Base-by-base conservation (phyloP, 352 stramenopile species). In the Globisporangium camurandrum region DNA sequence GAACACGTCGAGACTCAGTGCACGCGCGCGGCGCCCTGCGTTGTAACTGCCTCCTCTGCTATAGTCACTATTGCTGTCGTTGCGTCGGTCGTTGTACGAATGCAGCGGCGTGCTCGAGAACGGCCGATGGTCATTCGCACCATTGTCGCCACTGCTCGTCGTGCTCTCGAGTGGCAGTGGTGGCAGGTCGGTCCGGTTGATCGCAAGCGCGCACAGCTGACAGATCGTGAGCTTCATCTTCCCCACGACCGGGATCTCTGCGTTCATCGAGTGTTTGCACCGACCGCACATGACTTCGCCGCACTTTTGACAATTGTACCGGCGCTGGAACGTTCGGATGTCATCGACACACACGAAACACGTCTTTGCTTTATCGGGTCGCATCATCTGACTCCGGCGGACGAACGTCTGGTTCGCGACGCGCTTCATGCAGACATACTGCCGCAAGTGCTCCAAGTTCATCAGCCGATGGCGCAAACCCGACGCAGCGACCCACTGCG, bases 201-300 rank as follows among this genome's bases (percentile, higher is more conserved):
- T 82, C 45, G 74, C 68, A 33, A 88, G 61, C 45, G 79, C 83
- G 62, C 79, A 91, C 10, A 91, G 34, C 22, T 67, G 86, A 62
- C 79, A 91, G 46, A 91, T 91, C 47, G 79, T 91, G 28, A 91
- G 71, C 63, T 91, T 91, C 79, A 91, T 88, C 61, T 80, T 86
- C 45, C 79, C 79, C 17, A 88, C 79, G 19, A 91, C 77, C 17
- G 79, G 76, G 40, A 91, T 87, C 23, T 91, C 76, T n/a, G 79
- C 79, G 48, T 78, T 73, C 57, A 91, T 85, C 22, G 61, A 81
- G 26, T 84, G 48, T 52, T 88, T 88, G 57, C 79, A 91, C 20
- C 70, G 67, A 1, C 72, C 53, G 46, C 79, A 91, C 49, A 91
- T 82, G 54, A 81, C 78, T 67, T 91, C 79, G 36, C 79, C 79